Conservation (phyloP, 176 grass and related monocot genomes). For the Triticum monococcum region DNA sequence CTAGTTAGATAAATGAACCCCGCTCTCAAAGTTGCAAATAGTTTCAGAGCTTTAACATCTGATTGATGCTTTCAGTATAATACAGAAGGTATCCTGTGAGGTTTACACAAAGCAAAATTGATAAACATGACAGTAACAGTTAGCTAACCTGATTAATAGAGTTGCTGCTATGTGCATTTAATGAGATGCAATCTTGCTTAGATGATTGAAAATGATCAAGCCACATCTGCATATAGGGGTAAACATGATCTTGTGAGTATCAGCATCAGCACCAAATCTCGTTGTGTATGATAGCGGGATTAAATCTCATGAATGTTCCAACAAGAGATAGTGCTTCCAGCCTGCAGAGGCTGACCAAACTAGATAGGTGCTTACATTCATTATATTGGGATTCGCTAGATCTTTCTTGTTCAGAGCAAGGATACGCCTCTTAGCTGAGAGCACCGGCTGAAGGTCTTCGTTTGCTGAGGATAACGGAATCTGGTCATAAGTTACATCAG, state of each 20-base stretch:
- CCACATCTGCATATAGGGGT: slow-evolving; percentile 66
- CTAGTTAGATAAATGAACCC: background rate
- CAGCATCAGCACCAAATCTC: background rate
- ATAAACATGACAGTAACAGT: slow-evolving; percentile 9
- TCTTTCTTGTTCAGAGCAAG: slow-evolving; percentile 98
- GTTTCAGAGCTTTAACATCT: background rate
- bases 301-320: background rate
- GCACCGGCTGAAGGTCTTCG: slow-evolving; percentile 71
- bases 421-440: slow-evolving; percentile 73
- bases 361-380: slow-evolving; percentile 57
- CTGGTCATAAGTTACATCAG: slow-evolving; percentile 52
- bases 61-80: background rate
- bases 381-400: slow-evolving; percentile 90
- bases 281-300: background rate
- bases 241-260: slow-evolving; percentile 7
- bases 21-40: background rate
- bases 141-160: slow-evolving; percentile 85
- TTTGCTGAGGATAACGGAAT: slow-evolving; percentile 87
- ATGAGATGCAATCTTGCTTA: slow-evolving; percentile 83
- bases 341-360: slow-evolving; percentile 14
- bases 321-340: background rate
- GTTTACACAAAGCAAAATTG: background rate
- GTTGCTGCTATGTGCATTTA: slow-evolving; percentile 84
- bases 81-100: background rate
- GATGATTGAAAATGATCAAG: slow-evolving; percentile 64